Evolutionary conservation across 345 rosid genomes (phyloP), one percentile per base, ranked within the genome.

Genomic region (Gossypium turneri): DNA sequence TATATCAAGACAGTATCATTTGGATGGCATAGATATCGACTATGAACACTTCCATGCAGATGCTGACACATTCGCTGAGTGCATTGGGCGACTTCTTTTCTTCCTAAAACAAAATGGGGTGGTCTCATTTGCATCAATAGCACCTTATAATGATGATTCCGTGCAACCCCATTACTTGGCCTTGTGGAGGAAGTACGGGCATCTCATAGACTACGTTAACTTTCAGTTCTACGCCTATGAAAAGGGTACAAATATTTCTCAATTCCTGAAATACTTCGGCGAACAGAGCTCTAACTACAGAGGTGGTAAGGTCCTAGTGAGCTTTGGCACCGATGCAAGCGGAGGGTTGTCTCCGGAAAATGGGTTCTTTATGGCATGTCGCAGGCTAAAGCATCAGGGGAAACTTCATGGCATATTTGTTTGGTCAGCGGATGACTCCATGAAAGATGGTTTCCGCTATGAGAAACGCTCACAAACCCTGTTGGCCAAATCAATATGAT

Each of bases 381-480:
- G 29, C 9, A 72, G 8, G 70, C 88, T 87, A 29, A 73, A 75
- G 78, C 41, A 22, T 4, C 27, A 3, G 7, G 83, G 81, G 17
- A 82, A 83, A 66, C 89, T 87, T 68, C 83, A 82, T 57, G 93
- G 90, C 48, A 87, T 87, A 12, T 87, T 89, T 73, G 74, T 86
- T 29, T 84, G 89, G 86, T 86, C 89, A 20, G 88, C 90, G 12
- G 90, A 87, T 79, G 85, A 87, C 80, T 89, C 90, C 67, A 86
- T 69, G 87, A 68, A 82, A 69, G 81, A 73, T 0, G 79, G 81
- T 20, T 89, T 87, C 68, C 78, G 17, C 29, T 73, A 64, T 29
- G 89, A 87, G 81, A 78, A 78, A 38, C 75, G 76, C 61, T 73
- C 89, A 8, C 88, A 88, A 24, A 55, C 74, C 63, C 29, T 70